Conservation (phyloP, 345 rosid species). For the Eucalyptus regnans region DNA sequence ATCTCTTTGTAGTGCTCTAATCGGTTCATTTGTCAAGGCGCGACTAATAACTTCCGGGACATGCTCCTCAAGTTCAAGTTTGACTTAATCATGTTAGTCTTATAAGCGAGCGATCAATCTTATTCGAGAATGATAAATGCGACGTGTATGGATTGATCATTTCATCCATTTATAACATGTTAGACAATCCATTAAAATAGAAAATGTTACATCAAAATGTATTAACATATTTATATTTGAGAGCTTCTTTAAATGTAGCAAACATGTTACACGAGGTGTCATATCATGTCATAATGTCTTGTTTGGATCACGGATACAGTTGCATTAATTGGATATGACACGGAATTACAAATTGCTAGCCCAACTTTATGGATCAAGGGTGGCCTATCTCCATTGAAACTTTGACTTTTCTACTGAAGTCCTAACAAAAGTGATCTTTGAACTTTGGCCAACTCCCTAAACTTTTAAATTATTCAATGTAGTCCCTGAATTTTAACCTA, state of each 20-base stretch:
- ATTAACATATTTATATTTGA: not conserved
- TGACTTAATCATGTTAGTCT: not conserved
- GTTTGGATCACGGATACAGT: not conserved
- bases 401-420: not conserved
- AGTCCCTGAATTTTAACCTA: accelerated
- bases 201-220: not conserved
- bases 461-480: too few relatives aligned
- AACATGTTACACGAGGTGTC: not conserved
- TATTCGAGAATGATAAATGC: not conserved
- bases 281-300: not conserved
- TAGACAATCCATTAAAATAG: not conserved
- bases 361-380: not conserved
- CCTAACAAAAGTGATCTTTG: not conserved
- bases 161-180: not conserved
- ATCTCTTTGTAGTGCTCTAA: not conserved
- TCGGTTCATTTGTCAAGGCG: not conserved
- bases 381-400: not conserved
- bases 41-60: not conserved
- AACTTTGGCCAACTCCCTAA: too few relatives aligned
- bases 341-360: not conserved
- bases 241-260: not conserved
- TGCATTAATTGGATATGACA: not conserved
- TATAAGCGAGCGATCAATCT: not conserved
- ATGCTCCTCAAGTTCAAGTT: not conserved
- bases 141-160: not conserved